phyloP scores from a whole-genome alignment of 768 basidiomycete genomes.

The Panellus pusillus region DNA sequence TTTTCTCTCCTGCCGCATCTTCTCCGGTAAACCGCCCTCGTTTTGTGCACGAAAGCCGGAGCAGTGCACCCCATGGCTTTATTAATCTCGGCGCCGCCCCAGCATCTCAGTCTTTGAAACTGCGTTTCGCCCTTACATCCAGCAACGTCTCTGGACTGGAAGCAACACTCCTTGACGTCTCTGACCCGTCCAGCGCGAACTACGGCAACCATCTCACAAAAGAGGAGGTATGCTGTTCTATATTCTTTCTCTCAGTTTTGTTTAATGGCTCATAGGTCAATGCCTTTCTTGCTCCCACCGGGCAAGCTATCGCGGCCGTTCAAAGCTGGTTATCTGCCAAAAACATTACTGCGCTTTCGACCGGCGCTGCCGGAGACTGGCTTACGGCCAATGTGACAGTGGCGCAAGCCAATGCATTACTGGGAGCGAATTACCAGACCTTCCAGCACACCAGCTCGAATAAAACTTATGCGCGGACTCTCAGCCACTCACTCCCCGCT shows the following conservation, averaged over 20 bases:
- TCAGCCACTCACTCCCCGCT: slow-evolving; percentile 37
- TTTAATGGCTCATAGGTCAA: slow-evolving; percentile 16
- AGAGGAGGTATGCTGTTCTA: slow-evolving; percentile 41
- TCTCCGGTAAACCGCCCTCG: not conserved
- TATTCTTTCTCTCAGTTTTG: slow-evolving; percentile 21
- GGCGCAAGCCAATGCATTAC: slow-evolving; percentile 33
- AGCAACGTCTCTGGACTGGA: slow-evolving; percentile 33
- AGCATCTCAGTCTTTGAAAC: slow-evolving; percentile 29
- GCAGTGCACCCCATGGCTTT: slow-evolving; percentile 37
- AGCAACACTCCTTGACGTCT: slow-evolving; percentile 34
- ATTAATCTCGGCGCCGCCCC: slow-evolving; percentile 29
- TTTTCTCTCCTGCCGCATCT: slow-evolving; percentile 7
- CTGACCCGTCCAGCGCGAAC: slow-evolving; percentile 31
- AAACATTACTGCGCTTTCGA: slow-evolving; percentile 26
- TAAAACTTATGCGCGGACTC: slow-evolving; percentile 31
- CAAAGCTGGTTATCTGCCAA: slow-evolving; percentile 46
- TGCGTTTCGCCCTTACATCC: slow-evolving; percentile 40
- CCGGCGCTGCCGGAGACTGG: slow-evolving; percentile 43
- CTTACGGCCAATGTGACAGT: slow-evolving; percentile 32
- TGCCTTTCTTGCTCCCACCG: slow-evolving; percentile 17
- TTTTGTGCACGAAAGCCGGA: slow-evolving; percentile 1
- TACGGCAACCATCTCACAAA: slow-evolving; percentile 41
- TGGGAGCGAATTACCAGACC: slow-evolving; percentile 37
- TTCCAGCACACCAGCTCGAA: slow-evolving; percentile 33
- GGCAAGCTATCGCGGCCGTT: slow-evolving; percentile 28